Percentiles rank a stretch among this genome's conserved stretches.
Conservation (phyloP, 306 rosid genomes). For the Vigna unguiculata region DNA sequence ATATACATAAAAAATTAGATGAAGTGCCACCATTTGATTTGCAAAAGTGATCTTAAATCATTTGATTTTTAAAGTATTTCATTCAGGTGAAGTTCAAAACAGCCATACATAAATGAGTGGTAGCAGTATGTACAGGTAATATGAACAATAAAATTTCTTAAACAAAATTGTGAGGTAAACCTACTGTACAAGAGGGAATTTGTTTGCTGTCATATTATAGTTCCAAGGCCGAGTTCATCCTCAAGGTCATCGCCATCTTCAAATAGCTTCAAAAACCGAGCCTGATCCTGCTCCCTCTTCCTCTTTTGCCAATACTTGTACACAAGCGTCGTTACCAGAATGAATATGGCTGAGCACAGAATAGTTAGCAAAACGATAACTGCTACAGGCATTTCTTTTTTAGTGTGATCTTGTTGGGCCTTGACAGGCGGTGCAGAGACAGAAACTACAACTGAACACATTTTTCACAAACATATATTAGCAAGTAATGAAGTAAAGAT, state of each 20-base stretch:
- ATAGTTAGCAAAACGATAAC: conserved; percentile 51
- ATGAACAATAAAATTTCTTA: conserved; percentile 37
- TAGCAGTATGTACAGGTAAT: conserved; percentile 35
- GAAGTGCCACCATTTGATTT: too few species aligned
- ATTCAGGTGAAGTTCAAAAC: conserved; percentile 29
- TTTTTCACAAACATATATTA: conserved; percentile 18
- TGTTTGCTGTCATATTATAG: conserved; percentile 55
- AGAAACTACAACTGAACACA: conserved; percentile 55
- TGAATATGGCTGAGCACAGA: conserved; percentile 46
- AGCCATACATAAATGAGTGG: neutral
- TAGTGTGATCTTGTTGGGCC: conserved; percentile 32
- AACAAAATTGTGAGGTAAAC: conserved; percentile 58
- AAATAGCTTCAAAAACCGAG: conserved; percentile 88
- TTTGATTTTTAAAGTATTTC: neutral
- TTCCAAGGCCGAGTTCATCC: conserved; percentile 83
- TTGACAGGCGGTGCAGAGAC: conserved; percentile 40
- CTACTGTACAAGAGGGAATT: conserved; percentile 54
- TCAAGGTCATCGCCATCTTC: conserved; percentile 92
- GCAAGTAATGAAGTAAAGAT: conserved; percentile 5
- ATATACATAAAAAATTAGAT: too few species aligned
- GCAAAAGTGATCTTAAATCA: too few species aligned
- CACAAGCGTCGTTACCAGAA: conserved; percentile 49
- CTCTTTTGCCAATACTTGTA: conserved; percentile 88
- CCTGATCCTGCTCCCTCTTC: conserved; percentile 87
- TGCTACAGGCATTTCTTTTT: conserved; percentile 56